Evolutionary conservation across 2,329 filamentous ascomycete species (phyloP).

Genomic region (Calonectria montana): DNA sequence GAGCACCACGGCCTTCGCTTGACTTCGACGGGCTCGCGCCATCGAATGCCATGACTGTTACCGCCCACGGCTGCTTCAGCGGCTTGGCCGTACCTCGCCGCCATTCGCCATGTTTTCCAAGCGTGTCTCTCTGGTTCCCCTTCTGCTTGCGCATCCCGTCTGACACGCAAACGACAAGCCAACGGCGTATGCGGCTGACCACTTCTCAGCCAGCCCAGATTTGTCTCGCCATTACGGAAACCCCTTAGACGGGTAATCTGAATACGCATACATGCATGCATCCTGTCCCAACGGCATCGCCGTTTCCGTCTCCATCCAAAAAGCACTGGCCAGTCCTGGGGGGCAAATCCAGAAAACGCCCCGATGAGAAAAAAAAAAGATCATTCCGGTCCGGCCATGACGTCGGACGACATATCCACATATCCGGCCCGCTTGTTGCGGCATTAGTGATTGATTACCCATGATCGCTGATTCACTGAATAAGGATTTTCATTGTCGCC

Average conservation of each 20-base stretch:
- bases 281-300: slow-evolving; percentile 18
- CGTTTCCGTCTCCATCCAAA: background rate
- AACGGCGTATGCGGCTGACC: background rate
- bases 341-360: slow-evolving; percentile 16
- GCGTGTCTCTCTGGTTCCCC: slow-evolving; percentile 7
- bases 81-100: background rate
- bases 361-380: slow-evolving; percentile 8
- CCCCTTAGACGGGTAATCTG: background rate
- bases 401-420: slow-evolving; percentile 20
- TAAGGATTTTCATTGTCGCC: slow-evolving; percentile 9
- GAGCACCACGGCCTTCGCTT: slow-evolving; percentile 40
- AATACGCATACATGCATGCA: slow-evolving; percentile 1
- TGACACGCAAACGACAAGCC: background rate
- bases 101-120: slow-evolving; percentile 7
- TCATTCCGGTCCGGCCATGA: slow-evolving; percentile 22
- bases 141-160: background rate
- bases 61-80: background rate
- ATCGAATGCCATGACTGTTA: slow-evolving; percentile 34
- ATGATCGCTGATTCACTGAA: background rate
- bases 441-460: slow-evolving; percentile 22
- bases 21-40: slow-evolving; percentile 38
- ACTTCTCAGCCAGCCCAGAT: slow-evolving; percentile 1
- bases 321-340: slow-evolving; percentile 13
- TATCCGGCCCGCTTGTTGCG: slow-evolving; percentile 19
- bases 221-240: slow-evolving; percentile 1